A percentile compares a stretch with the other conserved stretches of the same genome.
phyloP scores from a whole-genome alignment of 345 rosid genomes.

The Erucastrum elatum region DNA sequence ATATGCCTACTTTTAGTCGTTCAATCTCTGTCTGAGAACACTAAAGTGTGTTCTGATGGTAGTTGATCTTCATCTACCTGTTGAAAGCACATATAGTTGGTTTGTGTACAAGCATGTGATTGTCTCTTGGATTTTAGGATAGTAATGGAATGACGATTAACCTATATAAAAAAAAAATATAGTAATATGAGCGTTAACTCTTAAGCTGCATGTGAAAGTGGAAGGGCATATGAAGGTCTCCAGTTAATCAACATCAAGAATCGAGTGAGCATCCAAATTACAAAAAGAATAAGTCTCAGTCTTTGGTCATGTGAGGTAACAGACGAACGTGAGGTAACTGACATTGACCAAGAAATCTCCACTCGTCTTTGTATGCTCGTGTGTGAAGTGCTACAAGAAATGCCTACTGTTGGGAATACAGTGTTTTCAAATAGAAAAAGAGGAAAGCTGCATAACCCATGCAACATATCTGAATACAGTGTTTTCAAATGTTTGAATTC shows the following conservation, averaged over 20 bases:
- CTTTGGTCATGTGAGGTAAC: background rate
- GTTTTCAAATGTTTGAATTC: constrained; percentile 15
- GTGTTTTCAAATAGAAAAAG: too few relatives aligned
- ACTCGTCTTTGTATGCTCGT: background rate
- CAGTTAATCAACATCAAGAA: constrained; percentile 1
- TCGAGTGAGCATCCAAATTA: constrained; percentile 4
- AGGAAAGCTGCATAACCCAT: too few relatives aligned
- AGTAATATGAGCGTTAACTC: background rate
- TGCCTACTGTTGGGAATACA: too few relatives aligned
- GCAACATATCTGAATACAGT: background rate
- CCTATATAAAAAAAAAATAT: background rate
- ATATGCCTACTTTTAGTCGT: too few relatives aligned
- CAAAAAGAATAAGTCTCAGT: background rate
- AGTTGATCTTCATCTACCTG: constrained; percentile 19
- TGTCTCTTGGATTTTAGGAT: constrained; percentile 20
- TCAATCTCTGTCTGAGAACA: background rate
- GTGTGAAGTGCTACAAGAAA: background rate
- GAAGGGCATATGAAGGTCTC: background rate
- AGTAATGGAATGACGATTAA: background rate
- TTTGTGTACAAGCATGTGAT: constrained; percentile 31
- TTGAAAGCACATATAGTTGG: constrained; percentile 24
- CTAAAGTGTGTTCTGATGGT: background rate
- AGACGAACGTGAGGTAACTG: background rate
- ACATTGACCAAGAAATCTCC: background rate
- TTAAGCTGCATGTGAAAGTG: background rate